A percentile compares a stretch with the other conserved stretches of the same genome.
Evolutionary conservation across 768 basidiomycete species (phyloP).

Genomic region (Leccinellum luteum): DNA sequence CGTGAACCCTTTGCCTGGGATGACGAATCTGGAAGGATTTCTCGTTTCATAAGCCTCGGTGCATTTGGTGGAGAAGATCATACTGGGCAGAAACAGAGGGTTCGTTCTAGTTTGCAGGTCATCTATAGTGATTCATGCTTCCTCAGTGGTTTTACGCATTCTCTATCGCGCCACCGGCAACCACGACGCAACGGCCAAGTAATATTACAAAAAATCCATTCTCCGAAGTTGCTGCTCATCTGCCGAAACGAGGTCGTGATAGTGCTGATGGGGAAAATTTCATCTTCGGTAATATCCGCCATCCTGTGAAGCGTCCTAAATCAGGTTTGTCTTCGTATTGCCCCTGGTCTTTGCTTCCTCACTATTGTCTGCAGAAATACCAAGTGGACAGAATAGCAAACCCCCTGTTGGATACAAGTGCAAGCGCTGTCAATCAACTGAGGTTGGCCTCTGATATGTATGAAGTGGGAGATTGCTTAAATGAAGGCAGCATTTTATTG

Average conservation of each 20-base stretch:
- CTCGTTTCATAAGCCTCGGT: constrained; percentile 81
- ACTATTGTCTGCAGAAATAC: constrained; percentile 9
- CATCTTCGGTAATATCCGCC: constrained; percentile 64
- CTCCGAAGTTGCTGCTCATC: constrained; percentile 36
- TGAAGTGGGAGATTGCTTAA: constrained; percentile 1
- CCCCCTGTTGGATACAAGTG: constrained; percentile 76
- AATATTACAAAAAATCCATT: constrained; percentile 77
- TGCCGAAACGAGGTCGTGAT: constrained; percentile 55
- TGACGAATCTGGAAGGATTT: constrained; percentile 61
- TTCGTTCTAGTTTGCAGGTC: constrained; percentile 37
- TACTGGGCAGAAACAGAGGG: constrained; percentile 77
- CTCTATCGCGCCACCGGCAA: constrained; percentile 61
- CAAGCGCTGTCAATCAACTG: constrained; percentile 69
- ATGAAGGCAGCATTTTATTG: constrained; percentile 64
- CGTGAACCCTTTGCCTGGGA: constrained; percentile 90
- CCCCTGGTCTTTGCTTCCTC: neutral
- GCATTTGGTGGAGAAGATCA: constrained; percentile 70
- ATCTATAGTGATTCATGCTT: constrained; percentile 8
- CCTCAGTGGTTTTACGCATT: constrained; percentile 97
- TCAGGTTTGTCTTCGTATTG: constrained; percentile 40
- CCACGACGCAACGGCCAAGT: constrained; percentile 44
- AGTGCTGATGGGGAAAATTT: constrained; percentile 53
- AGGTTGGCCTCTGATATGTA: constrained; percentile 43
- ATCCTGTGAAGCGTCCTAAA: constrained; percentile 55
- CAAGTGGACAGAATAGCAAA: constrained; percentile 46